phyloP scores from a whole-genome alignment of 1,284 basidiomycete species.

The Pisolithus thermaeus region DNA sequence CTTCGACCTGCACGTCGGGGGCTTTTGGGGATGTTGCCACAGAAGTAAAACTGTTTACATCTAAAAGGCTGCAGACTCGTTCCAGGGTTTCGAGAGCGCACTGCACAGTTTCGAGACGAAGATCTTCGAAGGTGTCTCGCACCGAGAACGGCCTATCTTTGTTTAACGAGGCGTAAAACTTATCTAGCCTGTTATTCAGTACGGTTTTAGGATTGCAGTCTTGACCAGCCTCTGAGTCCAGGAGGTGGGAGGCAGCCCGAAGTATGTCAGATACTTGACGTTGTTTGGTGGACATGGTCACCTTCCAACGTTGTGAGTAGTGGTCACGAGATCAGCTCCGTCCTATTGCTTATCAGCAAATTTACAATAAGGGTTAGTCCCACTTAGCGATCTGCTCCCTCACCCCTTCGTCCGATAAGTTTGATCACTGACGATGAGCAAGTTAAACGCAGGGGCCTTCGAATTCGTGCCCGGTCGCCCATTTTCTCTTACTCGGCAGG shows the following conservation, averaged over 20 bases:
- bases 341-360: background rate
- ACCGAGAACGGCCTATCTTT: constrained; percentile 12
- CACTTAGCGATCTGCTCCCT: constrained; percentile 1
- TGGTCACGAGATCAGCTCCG: constrained; percentile 3
- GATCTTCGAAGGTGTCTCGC: constrained; percentile 32
- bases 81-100: constrained; percentile 51
- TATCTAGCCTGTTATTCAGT: constrained; percentile 34
- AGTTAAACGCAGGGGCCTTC: constrained; percentile 79
- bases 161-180: constrained; percentile 34
- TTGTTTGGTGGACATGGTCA: background rate
- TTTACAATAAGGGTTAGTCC: background rate
- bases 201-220: constrained; percentile 32
- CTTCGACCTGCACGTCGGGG: background rate
- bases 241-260: constrained; percentile 4
- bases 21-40: background rate
- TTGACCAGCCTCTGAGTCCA: constrained; percentile 10
- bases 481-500: constrained; percentile 36
- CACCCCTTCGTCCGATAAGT: constrained; percentile 10
- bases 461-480: constrained; percentile 75
- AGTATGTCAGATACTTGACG: constrained; percentile 3
- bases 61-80: constrained; percentile 44
- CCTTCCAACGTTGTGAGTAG: constrained; percentile 7
- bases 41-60: constrained; percentile 18
- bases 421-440: constrained; percentile 33
- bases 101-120: constrained; percentile 50